Evolutionary conservation across 192 early-diverging fungal genomes (phyloP), one percentile per base, ranked within the genome.

Genomic region (Entomortierella beljakovae): DNA sequence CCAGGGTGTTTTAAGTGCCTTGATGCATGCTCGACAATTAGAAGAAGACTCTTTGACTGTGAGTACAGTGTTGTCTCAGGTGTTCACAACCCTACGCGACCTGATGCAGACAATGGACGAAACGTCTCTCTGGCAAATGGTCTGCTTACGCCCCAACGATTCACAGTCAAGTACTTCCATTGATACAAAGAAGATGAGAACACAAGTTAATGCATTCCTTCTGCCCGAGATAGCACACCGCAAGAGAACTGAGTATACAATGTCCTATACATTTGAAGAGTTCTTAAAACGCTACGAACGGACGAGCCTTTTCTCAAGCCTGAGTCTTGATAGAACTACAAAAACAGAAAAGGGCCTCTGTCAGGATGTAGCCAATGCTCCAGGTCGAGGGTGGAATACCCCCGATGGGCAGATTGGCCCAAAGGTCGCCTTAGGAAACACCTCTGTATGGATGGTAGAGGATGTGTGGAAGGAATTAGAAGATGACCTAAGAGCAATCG

Each of bases 61-160:
- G 25, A 71, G 80, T 23, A 87, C 88, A 1, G 86, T 89, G 16
- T 46, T 83, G 9, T 82, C 90, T 59, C 90, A 89, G 53, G 82
- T 89, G 9, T 86, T 88, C 81, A 72, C 71, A n/a, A 91, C 93
- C 2, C 74, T 96, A 1, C 87, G 93, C 35, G 94, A 97, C 62
- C 81, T 98, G 62, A 81, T 92, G 33, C 86, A 91, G 7, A 92
- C 97, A 1, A 87, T 96, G 52, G 73, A 84, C 23, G 88, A 92
- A 53, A 95, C 95, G 34, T 86, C 87, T 40, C 80, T 90, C 7
- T 99, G 96, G 94, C 85, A 92, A 35, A 85, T 98, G 9, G 83
- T 93, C 61, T 97, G 97, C 83, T 81, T 97, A 22, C 80, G 89
- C 31, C 90, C 94, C 7, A 90, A 93, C 60, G 88, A 90, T 67